Base-by-base conservation (phyloP, 306 rosid species). In the Vicia faba region DNA sequence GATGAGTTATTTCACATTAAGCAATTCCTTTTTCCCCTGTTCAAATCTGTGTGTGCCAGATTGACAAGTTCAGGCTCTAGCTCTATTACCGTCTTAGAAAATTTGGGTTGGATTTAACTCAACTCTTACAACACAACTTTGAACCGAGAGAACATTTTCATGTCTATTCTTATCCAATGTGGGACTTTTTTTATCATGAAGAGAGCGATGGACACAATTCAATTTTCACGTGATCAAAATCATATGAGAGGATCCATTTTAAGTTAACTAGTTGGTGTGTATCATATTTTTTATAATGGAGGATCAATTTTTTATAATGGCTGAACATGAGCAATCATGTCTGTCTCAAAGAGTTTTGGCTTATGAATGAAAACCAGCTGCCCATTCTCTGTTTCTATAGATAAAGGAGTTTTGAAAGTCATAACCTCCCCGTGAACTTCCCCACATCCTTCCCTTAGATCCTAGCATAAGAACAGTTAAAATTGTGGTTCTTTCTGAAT, bases 361-460 rank as follows among this genome's bases (percentile, higher is more conserved):
- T 40, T 57, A 3, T 68, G 72, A 64, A 71, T 36, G 33, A 41
- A 55, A 45, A 66, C 29, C 26, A 40, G 29, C 8, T 59, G 65
- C 45, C 13, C 15, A 25, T 16, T 57, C 19, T 28, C 39, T 0
- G 19, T 57, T 44, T 26, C 49, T 5, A 39, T 12, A 26, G 28
- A 41, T 18, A 45, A 33, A 36, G 43, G 71, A 23, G 12, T 66
- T 23, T 31, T 53, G 48, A 7, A 18, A 50, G 39, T 4, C 20
- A 19, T 50, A 23, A 23, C 71, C 31, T 70, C 62, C 44, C 54
- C 14, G 7, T 26, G 16, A 62, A 55, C 68, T 55, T 59, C 28
- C 5, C 33, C 9, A 16, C 18, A 15, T 50, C 46, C 19, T 39
- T 56, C 61, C 68, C 36, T 5, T 16, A 15, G 48, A 35, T 55